Evolutionary conservation across 148 eudicot species (phyloP).

Genomic region (Chenopodium formosanum): DNA sequence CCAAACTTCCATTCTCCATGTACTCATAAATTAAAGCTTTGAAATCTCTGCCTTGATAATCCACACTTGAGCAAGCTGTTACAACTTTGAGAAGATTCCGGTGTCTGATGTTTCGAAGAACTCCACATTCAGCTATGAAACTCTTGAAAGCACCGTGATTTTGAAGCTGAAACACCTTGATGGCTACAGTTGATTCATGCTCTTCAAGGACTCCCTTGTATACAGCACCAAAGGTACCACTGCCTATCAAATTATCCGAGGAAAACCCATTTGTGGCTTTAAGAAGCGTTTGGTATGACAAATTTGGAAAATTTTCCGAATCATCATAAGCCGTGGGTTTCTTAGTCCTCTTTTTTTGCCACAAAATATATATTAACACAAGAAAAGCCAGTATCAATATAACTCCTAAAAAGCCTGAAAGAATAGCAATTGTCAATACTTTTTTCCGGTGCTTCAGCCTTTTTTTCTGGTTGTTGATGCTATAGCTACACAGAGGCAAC

Average conservation of each 20-base stretch:
- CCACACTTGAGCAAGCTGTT: slow-evolving; percentile 19
- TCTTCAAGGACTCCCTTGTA: slow-evolving; percentile 25
- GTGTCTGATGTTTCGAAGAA: slow-evolving; percentile 14
- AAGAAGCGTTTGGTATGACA: slow-evolving; percentile 19
- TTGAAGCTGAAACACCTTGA: slow-evolving; percentile 13
- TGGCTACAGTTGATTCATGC: slow-evolving; percentile 5
- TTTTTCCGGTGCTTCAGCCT: background rate
- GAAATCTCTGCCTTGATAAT: slow-evolving; percentile 20
- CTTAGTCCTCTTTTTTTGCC: background rate
- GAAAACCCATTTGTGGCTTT: slow-evolving; percentile 30
- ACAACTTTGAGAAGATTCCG: slow-evolving; percentile 18
- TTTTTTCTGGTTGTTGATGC: background rate
- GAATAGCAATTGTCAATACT: too few species aligned
- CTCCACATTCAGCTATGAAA: slow-evolving; percentile 19
- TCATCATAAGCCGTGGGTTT: background rate
- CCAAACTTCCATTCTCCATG: slow-evolving; percentile 22
- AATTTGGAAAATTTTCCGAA: background rate
- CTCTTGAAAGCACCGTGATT: slow-evolving; percentile 19
- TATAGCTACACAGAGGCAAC: slow-evolving; percentile 25
- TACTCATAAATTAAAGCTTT: slow-evolving; percentile 25
- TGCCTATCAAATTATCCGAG: slow-evolving; percentile 12
- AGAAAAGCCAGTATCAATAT: background rate
- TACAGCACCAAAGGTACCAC: slow-evolving; percentile 28
- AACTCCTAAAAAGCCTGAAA: background rate
- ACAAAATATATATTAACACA: background rate